Percentiles rank a stretch among this genome's conserved stretches.
Conservation (phyloP, 2,329 filamentous ascomycete species). For the Dothideomycetidae sp. region DNA sequence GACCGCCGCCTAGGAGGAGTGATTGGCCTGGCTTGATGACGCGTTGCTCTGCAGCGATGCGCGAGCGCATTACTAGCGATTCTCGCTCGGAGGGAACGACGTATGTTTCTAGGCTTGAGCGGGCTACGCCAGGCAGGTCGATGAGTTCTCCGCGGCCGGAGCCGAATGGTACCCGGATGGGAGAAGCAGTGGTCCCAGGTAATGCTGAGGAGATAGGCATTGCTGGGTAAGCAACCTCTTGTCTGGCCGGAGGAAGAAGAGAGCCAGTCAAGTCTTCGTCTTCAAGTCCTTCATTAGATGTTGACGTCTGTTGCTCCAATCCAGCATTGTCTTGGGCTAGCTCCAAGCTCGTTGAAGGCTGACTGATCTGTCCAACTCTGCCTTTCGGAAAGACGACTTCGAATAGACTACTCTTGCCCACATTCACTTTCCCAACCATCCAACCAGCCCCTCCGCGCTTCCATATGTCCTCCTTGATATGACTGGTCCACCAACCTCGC, state of each 20-base stretch:
- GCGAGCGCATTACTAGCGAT: slow-evolving; percentile 63
- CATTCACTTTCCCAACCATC: slow-evolving; percentile 97
- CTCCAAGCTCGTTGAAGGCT: slow-evolving; percentile 2
- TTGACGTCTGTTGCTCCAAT: neutral
- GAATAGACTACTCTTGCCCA: slow-evolving; percentile 89
- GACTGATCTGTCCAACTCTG: slow-evolving; percentile 22
- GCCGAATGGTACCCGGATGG: slow-evolving; percentile 84
- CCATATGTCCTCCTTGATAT: slow-evolving; percentile 76
- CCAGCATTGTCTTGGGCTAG: neutral
- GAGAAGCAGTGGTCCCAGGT: slow-evolving; percentile 86
- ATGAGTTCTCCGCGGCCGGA: slow-evolving; percentile 78
- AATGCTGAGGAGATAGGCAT: slow-evolving; percentile 80
- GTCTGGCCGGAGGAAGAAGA: slow-evolving; percentile 62
- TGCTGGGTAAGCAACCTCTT: slow-evolving; percentile 59
- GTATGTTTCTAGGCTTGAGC: slow-evolving; percentile 56
- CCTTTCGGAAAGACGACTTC: slow-evolving; percentile 73
- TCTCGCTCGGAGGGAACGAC: slow-evolving; percentile 52
- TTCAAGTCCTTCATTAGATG: neutral
- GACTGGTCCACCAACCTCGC: slow-evolving; percentile 78
- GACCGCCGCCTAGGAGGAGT: slow-evolving; percentile 56
- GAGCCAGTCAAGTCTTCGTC: slow-evolving; percentile 17
- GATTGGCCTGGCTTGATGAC: slow-evolving; percentile 64
- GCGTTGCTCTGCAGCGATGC: slow-evolving; percentile 58
- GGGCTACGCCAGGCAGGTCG: slow-evolving; percentile 73
- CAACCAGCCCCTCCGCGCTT: slow-evolving; percentile 72